These are phyloP conservation scores for Fusarium siculi DNA, from an alignment of 2,329 filamentous ascomycete genomes.

Conservation along the genomic window DNA sequence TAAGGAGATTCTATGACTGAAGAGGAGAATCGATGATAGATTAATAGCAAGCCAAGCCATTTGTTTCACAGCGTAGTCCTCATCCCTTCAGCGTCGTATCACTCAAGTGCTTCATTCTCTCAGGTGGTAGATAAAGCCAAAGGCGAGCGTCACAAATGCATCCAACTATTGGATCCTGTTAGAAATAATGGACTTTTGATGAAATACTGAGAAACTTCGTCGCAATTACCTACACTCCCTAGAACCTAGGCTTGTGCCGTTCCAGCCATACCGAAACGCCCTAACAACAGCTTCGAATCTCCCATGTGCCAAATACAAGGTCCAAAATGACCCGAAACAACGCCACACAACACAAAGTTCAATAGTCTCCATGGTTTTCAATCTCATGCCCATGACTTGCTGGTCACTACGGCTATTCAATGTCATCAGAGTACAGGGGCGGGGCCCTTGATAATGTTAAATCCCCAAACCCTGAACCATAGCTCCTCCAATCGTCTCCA, in stretches of 20 bases:
- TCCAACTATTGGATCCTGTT: too few relatives aligned
- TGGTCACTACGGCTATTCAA: background rate
- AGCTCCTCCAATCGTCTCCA: background rate
- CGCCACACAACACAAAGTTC: background rate
- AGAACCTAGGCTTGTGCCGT: accelerated
- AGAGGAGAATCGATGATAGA: background rate
- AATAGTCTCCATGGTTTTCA: background rate
- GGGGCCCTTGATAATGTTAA: accelerated
- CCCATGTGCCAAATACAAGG: background rate
- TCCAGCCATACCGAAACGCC: background rate
- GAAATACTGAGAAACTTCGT: accelerated
- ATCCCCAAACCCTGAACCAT: accelerated
- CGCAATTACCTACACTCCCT: too few relatives aligned
- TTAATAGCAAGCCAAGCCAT: conserved; percentile 7
- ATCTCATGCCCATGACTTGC: background rate
- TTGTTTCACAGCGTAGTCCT: background rate
- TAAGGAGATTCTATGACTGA: background rate
- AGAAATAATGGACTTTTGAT: too few relatives aligned
- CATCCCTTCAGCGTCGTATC: accelerated
- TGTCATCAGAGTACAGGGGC: too few relatives aligned
- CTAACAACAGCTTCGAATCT: accelerated
- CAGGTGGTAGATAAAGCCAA: background rate
- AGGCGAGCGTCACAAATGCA: too few relatives aligned
- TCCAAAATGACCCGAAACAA: background rate
- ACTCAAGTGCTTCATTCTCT: background rate